Conservation (phyloP, 1,139 yeast genomes). For the Petasospora rhodanensis region DNA sequence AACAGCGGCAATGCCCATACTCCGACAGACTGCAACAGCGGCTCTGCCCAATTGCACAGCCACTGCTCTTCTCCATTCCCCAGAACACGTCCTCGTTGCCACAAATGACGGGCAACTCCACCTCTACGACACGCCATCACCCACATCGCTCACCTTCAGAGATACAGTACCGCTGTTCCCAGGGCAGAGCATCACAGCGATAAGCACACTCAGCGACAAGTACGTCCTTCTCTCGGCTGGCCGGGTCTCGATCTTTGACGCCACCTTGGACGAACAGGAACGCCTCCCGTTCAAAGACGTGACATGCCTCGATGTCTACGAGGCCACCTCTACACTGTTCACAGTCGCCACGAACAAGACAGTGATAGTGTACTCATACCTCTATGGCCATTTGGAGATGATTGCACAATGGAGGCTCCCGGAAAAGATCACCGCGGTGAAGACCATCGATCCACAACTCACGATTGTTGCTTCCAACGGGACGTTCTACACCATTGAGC, state of each 20-base stretch:
- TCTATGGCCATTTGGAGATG: slow-evolving; percentile 15
- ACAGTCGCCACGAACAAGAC: slow-evolving; percentile 15
- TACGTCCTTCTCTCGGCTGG: slow-evolving; percentile 8
- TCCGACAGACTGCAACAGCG: slow-evolving; percentile 3
- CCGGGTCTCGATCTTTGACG: slow-evolving; percentile 9
- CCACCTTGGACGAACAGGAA: slow-evolving; percentile 12
- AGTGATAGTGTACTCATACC: slow-evolving; percentile 10
- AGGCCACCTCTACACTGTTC: slow-evolving; percentile 5
- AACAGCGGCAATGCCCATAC: slow-evolving; percentile 3
- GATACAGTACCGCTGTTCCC: slow-evolving; percentile 5
- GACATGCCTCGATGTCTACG: slow-evolving; percentile 6
- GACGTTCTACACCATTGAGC: slow-evolving; percentile 9
- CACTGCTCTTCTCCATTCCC: slow-evolving; percentile 4
- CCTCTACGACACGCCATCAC: slow-evolving; percentile 2
- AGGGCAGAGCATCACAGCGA: slow-evolving; percentile 3
- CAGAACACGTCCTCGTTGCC: slow-evolving; percentile 5
- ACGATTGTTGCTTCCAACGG: slow-evolving; percentile 11
- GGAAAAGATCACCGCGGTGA: slow-evolving; percentile 14
- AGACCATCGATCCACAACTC: slow-evolving; percentile 3
- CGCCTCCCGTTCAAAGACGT: slow-evolving; percentile 19
- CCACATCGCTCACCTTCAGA: slow-evolving; percentile 1
- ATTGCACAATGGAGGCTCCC: slow-evolving; percentile 12
- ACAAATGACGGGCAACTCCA: slow-evolving; percentile 9
- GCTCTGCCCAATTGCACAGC: slow-evolving; percentile 6
- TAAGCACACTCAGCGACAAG: slow-evolving; percentile 2